Base-by-base conservation (phyloP, 345 rosid species). In the Limnanthes douglasii region DNA sequence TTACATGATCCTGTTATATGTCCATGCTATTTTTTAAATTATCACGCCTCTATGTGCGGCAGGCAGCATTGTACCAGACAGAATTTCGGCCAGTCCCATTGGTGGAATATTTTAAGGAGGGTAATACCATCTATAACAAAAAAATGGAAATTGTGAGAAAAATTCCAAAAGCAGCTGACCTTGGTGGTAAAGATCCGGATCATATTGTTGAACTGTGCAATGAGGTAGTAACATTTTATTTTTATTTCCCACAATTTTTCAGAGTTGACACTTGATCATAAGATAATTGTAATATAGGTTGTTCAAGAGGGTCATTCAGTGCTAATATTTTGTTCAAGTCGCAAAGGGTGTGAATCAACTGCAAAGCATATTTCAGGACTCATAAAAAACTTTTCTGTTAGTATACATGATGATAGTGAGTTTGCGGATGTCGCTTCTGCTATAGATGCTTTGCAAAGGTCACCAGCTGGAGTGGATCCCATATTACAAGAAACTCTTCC, bases 301-400 rank as follows among this genome's bases (percentile, higher is more conserved):
- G 83, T 88, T 68, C 93, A 78, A 76, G 95, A 83, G 46, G 95
- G 95, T 8, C 85, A 88, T 45, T 79, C 97, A 0, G 93, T 88
- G 42, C 60, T 88, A 52, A 79, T 83, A 61, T 88, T 88, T 66
- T 88, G 97, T 60, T 83, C 97, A 24, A 83, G 84, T 62, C 83
- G 97, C 37, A 88, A 88, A 64, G 95, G 97, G 67, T 88, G 97
- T 23, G 95, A 88, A 66, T 78, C 95, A 63, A 88, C 95, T 52
- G 95, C 97, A 39, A 72, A 65, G 57, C 97, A 88, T 48, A 64
- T 83, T 17, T 45, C 95, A 26, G 83, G 73, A 57, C 76, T 69
- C 61, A 64, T 88, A 50, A 70, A 69, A 73, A 76, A 72, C 48
- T 61, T 63, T 45, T 53, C 71, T 14, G 18, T 53, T 21, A 61